Conservation (phyloP, 805 yeast genomes). For the Deakozyma indianensis region DNA sequence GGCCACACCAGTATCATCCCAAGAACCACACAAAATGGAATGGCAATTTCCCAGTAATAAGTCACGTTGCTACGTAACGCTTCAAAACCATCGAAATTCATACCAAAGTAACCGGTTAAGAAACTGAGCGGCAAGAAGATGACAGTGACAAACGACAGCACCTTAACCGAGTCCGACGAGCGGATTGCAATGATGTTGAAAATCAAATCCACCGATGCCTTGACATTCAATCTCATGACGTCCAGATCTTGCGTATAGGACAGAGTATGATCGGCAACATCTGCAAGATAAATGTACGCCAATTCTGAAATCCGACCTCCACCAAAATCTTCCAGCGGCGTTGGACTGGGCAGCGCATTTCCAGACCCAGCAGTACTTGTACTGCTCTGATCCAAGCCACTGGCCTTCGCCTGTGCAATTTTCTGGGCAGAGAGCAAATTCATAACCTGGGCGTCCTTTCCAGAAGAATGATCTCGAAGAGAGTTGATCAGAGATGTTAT, state of each 20-base stretch:
- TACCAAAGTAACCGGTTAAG: constrained; percentile 48
- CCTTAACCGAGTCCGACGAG: constrained; percentile 39
- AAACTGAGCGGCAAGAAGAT: constrained; percentile 44
- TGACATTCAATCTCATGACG: constrained; percentile 37
- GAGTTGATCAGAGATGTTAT: constrained; percentile 33
- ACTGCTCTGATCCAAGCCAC: background rate
- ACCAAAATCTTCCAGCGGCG: background rate
- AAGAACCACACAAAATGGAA: constrained; percentile 22
- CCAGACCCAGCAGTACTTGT: background rate
- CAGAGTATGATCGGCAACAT: constrained; percentile 41
- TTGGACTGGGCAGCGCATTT: background rate
- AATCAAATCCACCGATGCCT: constrained; percentile 35
- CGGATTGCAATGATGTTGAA: constrained; percentile 45
- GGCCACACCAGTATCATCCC: constrained; percentile 16
- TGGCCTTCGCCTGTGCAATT: background rate
- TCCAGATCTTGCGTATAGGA: constrained; percentile 39
- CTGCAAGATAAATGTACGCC: constrained; percentile 35
- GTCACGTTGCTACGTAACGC: constrained; percentile 25
- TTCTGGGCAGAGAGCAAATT: background rate
- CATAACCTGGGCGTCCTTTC: constrained; percentile 2
- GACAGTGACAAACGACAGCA: constrained; percentile 41
- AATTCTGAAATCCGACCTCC: constrained; percentile 18
- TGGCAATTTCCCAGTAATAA: constrained; percentile 35
- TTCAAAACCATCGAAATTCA: constrained; percentile 34
- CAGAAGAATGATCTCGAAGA: constrained; percentile 26